A percentile compares a stretch with the other conserved stretches of the same genome.
Conservation (phyloP, 768 basidiomycete genomes). For the Collybia sordida region DNA sequence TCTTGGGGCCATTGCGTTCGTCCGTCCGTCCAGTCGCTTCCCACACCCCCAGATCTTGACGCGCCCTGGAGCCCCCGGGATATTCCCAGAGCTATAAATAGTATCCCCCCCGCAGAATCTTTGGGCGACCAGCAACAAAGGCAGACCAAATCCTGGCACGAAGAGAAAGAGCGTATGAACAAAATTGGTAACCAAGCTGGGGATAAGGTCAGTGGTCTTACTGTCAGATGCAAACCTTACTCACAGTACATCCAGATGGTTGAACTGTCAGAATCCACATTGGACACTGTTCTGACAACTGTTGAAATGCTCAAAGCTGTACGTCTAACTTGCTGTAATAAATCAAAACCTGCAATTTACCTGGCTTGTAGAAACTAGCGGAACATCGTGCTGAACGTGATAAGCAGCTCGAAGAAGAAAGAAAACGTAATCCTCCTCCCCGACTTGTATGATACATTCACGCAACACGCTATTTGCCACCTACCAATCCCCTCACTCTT, state of each 20-base stretch:
- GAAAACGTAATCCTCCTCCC: constrained; percentile 27
- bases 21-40: constrained; percentile 13
- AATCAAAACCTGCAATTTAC: constrained; percentile 22
- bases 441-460: constrained; percentile 21
- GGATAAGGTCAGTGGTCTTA: constrained; percentile 40
- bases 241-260: constrained; percentile 40
- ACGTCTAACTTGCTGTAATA: constrained; percentile 24
- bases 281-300: constrained; percentile 57
- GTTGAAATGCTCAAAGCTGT: constrained; percentile 63
- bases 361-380: constrained; percentile 43
- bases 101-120: constrained; percentile 18
- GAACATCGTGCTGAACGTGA: constrained; percentile 54
- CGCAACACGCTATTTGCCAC: background rate
- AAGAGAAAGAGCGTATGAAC: constrained; percentile 45
- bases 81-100: constrained; percentile 28
- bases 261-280: constrained; percentile 66
- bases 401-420: constrained; percentile 27
- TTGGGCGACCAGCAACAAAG: constrained; percentile 17
- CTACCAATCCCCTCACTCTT: background rate
- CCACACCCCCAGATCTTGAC: constrained; percentile 8
- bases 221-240: background rate
- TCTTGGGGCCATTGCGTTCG: constrained; percentile 29
- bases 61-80: constrained; percentile 15
- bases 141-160: constrained; percentile 38
- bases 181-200: constrained; percentile 48